Percentiles rank a stretch among this genome's conserved stretches.
Conservation (phyloP, 2,329 filamentous ascomycete genomes). For the Calonectria pseudoturangicola region DNA sequence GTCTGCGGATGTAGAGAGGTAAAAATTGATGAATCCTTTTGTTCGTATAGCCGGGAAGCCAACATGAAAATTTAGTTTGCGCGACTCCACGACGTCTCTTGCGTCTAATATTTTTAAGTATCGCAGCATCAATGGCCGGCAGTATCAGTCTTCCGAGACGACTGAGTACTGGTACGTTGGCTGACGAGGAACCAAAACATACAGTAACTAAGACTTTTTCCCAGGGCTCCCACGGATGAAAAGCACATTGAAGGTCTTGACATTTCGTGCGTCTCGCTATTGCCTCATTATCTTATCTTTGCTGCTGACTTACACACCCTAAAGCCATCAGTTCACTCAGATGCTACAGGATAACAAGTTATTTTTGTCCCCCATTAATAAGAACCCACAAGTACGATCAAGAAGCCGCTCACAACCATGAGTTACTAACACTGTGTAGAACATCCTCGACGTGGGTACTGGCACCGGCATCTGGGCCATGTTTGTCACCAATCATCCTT, state of each 20-base stretch:
- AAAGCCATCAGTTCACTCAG: constrained; percentile 39
- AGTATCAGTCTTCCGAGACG: constrained; percentile 51
- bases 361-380: constrained; percentile 55
- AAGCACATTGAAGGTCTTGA: constrained; percentile 43
- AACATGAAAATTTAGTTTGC: constrained; percentile 27
- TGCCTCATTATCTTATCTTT: neutral
- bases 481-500: constrained; percentile 22
- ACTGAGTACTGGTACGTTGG: constrained; percentile 54
- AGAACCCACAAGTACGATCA: constrained; percentile 35
- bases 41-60: neutral
- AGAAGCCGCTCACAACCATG: accelerated
- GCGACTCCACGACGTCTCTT: constrained; percentile 42
- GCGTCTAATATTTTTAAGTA: constrained; percentile 52
- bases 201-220: neutral
- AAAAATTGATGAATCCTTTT: neutral
- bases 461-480: constrained; percentile 75
- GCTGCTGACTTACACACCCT: neutral
- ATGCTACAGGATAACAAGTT: constrained; percentile 60
- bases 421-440: constrained; percentile 30
- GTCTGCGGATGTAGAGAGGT: constrained; percentile 32
- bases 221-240: constrained; percentile 46
- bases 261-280: constrained; percentile 34
- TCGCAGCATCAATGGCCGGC: constrained; percentile 54
- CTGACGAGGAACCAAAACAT: neutral
- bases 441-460: constrained; percentile 71